Conservation (phyloP, 2,329 filamentous ascomycete species). For the Bipolaris oryzae region DNA sequence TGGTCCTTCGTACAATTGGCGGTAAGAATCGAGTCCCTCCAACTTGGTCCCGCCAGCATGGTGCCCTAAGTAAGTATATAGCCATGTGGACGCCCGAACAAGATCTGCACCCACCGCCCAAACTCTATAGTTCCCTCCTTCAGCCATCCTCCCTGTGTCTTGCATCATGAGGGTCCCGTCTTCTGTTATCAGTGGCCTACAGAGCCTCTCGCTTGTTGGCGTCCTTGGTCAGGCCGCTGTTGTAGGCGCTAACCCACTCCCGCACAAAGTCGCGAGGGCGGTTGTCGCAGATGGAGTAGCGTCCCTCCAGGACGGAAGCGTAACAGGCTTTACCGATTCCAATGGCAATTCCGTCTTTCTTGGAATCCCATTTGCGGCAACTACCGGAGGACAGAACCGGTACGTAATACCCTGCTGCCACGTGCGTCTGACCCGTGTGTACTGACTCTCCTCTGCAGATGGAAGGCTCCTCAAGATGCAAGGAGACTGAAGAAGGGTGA, state of each 20-base stretch:
- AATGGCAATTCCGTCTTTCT: conserved; percentile 31
- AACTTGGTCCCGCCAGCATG: conserved; percentile 2
- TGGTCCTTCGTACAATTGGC: conserved; percentile 7
- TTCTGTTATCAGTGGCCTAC: conserved; percentile 6
- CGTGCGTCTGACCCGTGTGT: background rate
- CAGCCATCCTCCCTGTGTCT: conserved; percentile 5
- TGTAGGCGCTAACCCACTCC: conserved; percentile 13
- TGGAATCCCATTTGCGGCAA: conserved; percentile 34
- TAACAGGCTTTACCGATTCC: conserved; percentile 26
- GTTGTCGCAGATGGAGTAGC: conserved; percentile 13
- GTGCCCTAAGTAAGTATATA: conserved; percentile 10
- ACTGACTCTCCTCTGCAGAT: conserved; percentile 14
- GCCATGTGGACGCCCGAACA: conserved; percentile 8
- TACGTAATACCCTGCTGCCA: conserved; percentile 5
- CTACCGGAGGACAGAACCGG: conserved; percentile 32
- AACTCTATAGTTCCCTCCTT: conserved; percentile 10
- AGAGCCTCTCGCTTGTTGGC: conserved; percentile 13
- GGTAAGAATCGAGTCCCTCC: conserved; percentile 4
- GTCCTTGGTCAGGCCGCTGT: conserved; percentile 10
- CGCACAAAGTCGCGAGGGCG: conserved; percentile 12
- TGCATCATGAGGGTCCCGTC: conserved; percentile 17
- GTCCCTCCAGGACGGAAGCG: conserved; percentile 21
- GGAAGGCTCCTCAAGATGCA: conserved; percentile 26
- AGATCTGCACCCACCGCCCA: conserved; percentile 12
- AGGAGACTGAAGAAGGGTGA: conserved; percentile 14